Percentiles rank a stretch among this genome's conserved stretches.
phyloP scores from a whole-genome alignment of 192 early-diverging fungal genomes.

The Rhizophagus sp. region DNA sequence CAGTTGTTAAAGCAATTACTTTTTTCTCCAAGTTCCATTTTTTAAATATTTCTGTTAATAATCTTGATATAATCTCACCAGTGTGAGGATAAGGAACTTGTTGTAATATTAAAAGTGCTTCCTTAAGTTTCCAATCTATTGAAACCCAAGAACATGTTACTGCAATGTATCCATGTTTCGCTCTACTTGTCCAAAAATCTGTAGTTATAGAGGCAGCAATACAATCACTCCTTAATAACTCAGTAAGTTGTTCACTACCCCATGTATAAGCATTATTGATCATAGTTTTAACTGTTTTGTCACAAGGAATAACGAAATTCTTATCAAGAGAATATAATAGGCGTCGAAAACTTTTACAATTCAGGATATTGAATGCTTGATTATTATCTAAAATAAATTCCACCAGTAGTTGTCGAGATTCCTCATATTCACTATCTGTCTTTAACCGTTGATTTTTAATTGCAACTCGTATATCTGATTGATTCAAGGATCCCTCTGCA shows the following conservation, averaged over 20 bases:
- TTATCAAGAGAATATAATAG: not conserved
- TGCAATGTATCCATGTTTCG: not conserved
- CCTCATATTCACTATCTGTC: not conserved
- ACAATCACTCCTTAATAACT: not conserved
- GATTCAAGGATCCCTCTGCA: no score
- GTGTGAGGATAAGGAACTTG: no score
- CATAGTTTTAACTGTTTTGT: not conserved
- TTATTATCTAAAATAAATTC: not conserved
- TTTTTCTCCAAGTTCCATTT: no score
- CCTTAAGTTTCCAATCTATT: no score
- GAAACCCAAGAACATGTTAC: not conserved
- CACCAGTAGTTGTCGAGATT: not conserved
- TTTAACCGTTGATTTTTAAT: not conserved
- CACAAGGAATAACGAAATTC: not conserved
- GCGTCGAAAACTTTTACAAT: not conserved
- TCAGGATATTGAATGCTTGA: not conserved
- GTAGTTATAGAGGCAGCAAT: not conserved
- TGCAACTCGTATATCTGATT: not conserved
- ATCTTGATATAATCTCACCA: no score
- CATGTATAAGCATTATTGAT: not conserved
- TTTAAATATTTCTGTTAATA: no score
- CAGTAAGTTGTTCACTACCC: not conserved
- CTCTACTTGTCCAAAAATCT: not conserved
- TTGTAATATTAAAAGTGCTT: no score
- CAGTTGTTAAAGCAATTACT: no score